Percentiles rank a stretch among this genome's conserved stretches.
Evolutionary conservation across 768 basidiomycete species (phyloP).

Genomic region (Trametes sanguinea): DNA sequence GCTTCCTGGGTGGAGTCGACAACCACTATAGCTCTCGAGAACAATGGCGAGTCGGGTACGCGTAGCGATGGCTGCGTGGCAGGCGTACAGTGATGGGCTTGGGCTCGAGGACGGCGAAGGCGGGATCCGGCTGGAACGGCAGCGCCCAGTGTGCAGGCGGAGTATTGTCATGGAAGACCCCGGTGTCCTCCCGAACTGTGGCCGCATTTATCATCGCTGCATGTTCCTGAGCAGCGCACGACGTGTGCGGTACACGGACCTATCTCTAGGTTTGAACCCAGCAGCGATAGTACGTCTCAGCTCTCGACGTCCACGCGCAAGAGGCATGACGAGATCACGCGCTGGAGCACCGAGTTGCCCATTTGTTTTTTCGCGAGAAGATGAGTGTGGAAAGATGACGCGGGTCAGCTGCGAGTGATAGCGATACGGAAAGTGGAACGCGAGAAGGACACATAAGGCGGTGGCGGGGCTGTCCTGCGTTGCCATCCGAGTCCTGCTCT

Average conservation of each 20-base stretch:
- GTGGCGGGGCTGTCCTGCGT: too few species aligned
- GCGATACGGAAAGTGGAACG: too few species aligned
- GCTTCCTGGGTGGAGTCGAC: too few species aligned
- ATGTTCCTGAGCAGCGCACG: background rate
- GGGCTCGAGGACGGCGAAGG: background rate
- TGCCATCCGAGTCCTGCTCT: background rate
- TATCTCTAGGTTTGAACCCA: background rate
- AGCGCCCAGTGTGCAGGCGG: background rate
- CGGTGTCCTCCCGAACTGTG: slow-evolving; percentile 10
- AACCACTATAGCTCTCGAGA: background rate
- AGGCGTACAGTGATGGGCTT: background rate
- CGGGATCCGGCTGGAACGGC: slow-evolving; percentile 4
- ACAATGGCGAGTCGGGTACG: background rate
- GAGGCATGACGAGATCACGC: background rate
- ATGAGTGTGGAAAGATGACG: background rate
- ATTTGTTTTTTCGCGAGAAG: background rate
- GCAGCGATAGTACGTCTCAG: too few species aligned
- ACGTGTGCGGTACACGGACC: background rate
- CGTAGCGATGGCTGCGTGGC: background rate
- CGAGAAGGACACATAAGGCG: too few species aligned
- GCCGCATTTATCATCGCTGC: slow-evolving; percentile 4
- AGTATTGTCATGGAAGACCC: slow-evolving; percentile 3
- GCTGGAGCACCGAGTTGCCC: background rate
- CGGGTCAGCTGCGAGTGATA: too few species aligned
- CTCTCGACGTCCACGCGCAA: background rate